These are phyloP conservation scores for Pythium periplocum DNA, from an alignment of 352 stramenopile species.

Conservation along the genomic window DNA sequence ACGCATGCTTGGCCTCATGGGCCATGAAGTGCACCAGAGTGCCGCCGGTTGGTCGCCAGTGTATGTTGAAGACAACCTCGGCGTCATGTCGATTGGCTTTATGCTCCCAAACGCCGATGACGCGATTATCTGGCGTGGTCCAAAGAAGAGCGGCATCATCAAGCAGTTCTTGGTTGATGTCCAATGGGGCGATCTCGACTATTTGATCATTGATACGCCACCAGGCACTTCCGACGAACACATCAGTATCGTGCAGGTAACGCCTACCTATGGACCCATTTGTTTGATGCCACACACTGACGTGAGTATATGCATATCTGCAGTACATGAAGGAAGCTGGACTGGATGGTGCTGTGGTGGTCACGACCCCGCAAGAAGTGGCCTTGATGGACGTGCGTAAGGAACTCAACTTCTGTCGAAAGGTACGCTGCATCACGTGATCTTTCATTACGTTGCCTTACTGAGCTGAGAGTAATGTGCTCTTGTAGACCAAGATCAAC, in stretches of 20 bases:
- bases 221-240: constrained; percentile 99
- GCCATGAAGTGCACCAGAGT: constrained; percentile 96
- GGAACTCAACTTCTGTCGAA: constrained; percentile 99
- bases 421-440: constrained; percentile 56
- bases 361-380: constrained; percentile 99
- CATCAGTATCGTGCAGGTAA: constrained; percentile 97
- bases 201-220: constrained; percentile 99
- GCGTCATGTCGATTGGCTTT: constrained; percentile 99
- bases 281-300: not conserved
- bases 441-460: not conserved
- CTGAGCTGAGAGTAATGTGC: constrained; percentile 6
- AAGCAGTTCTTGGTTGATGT: constrained; percentile 99
- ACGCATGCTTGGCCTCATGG: constrained; percentile 93
- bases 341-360: constrained; percentile 95
- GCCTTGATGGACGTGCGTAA: constrained; percentile 99
- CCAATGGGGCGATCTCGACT: constrained; percentile 99
- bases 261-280: not conserved
- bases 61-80: constrained; percentile 97
- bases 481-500: constrained; percentile 64
- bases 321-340: constrained; percentile 96
- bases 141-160: constrained; percentile 99
- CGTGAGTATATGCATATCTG: not conserved
- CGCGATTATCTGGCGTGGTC: constrained; percentile 99
- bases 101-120: constrained; percentile 97
- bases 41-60: constrained; percentile 98